phyloP scores from a whole-genome alignment of 768 basidiomycete genomes.

The Trametes villosa region DNA sequence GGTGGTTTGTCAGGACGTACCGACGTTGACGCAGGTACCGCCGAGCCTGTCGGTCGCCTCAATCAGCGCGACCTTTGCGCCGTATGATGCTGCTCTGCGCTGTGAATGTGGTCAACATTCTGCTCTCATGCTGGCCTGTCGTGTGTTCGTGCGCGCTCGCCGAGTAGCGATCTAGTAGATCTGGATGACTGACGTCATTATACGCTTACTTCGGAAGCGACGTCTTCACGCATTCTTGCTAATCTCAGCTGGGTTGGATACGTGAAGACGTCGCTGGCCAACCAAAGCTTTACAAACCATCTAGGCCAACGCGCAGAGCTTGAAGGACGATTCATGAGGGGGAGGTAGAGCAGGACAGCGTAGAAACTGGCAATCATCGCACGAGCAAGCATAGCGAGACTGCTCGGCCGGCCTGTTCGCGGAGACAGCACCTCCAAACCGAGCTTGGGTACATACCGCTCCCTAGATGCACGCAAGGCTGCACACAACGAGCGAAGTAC shows the following conservation, averaged over 20 bases:
- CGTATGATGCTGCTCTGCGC: constrained; percentile 91
- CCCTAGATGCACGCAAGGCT: neutral
- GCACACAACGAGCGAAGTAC: no score
- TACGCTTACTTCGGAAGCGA: neutral
- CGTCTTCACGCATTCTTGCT: neutral
- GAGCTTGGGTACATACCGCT: neutral
- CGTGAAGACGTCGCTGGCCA: no score
- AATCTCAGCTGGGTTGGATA: no score
- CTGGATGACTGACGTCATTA: constrained; percentile 8
- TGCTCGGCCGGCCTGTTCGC: no score
- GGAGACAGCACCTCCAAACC: neutral
- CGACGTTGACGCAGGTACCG: constrained; percentile 98
- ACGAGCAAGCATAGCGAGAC: no score
- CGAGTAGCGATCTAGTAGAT: neutral
- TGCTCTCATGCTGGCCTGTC: no score
- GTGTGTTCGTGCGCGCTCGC: neutral
- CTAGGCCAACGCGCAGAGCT: no score
- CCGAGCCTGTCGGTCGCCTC: constrained; percentile 78
- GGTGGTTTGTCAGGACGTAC: constrained; percentile 40
- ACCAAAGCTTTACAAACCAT: no score
- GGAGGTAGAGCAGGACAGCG: no score
- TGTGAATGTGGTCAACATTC: constrained; percentile 37
- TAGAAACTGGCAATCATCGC: no score
- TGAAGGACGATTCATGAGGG: no score
- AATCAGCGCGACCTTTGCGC: constrained; percentile 90